Evolutionary conservation across 2,329 filamentous ascomycete genomes (phyloP).

Genomic region (Ascochyta viciae-villosae): DNA sequence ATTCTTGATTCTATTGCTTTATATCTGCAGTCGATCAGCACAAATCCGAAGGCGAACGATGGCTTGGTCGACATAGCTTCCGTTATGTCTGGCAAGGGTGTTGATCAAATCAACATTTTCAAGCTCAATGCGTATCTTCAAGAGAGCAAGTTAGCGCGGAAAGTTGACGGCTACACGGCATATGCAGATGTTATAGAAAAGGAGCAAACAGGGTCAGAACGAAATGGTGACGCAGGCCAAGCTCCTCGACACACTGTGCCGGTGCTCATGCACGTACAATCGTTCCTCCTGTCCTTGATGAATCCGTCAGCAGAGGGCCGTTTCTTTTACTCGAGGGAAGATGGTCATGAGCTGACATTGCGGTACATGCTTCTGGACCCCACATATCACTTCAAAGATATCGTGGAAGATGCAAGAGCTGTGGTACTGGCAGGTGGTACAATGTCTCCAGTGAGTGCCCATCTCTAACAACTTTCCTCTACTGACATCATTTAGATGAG

Average conservation of each 20-base stretch:
- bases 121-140: slow-evolving; percentile 88
- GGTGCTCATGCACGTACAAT: slow-evolving; percentile 68
- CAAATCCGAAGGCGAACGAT: slow-evolving; percentile 57
- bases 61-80: slow-evolving; percentile 74
- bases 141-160: slow-evolving; percentile 90
- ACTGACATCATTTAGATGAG: slow-evolving; percentile 63
- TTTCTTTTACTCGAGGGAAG: slow-evolving; percentile 62
- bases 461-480: not conserved
- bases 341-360: slow-evolving; percentile 64
- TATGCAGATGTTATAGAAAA: slow-evolving; percentile 62
- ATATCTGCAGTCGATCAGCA: slow-evolving; percentile 66
- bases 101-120: slow-evolving; percentile 94
- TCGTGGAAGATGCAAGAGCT: slow-evolving; percentile 82
- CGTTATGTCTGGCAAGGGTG: slow-evolving; percentile 81
- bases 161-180: slow-evolving; percentile 86
- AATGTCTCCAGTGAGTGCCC: slow-evolving; percentile 80
- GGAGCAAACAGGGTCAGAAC: slow-evolving; percentile 15
- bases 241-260: slow-evolving; percentile 52
- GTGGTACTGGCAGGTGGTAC: slow-evolving; percentile 93
- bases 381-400: slow-evolving; percentile 86
- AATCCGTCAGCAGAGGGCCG: slow-evolving; percentile 77
- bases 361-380: slow-evolving; percentile 91
- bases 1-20: slow-evolving; percentile 79
- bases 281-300: slow-evolving; percentile 80
- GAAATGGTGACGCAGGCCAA: slow-evolving; percentile 5